phyloP scores from a whole-genome alignment of 345 rosid species.

The Bruguiera sexangula region DNA sequence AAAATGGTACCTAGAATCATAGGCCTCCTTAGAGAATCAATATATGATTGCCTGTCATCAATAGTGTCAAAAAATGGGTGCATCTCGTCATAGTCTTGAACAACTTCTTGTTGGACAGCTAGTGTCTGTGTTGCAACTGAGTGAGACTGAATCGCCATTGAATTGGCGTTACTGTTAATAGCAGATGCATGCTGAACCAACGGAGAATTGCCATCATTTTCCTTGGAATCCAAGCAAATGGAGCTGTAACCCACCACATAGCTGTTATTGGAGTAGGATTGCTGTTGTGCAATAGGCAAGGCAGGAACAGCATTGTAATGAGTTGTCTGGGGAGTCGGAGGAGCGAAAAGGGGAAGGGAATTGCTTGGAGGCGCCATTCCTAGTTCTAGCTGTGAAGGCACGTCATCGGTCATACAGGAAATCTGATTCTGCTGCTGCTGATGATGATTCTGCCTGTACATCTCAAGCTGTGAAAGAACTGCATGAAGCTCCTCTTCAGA shows the following conservation, averaged over 20 bases:
- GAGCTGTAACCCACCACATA: slow-evolving; percentile 28
- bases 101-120: slow-evolving; percentile 44
- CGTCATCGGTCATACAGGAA: slow-evolving; percentile 33
- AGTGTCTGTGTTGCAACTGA: slow-evolving; percentile 37
- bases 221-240: slow-evolving; percentile 41
- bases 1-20: slow-evolving; percentile 14
- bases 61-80: slow-evolving; percentile 71
- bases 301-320: slow-evolving; percentile 10
- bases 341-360: slow-evolving; percentile 32
- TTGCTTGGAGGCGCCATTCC: slow-evolving; percentile 71
- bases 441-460: slow-evolving; percentile 51
- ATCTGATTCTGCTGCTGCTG: slow-evolving; percentile 17
- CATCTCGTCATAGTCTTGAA: slow-evolving; percentile 65
- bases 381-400: slow-evolving; percentile 62
- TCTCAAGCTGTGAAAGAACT: slow-evolving; percentile 55
- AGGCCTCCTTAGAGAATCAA: slow-evolving; percentile 47
- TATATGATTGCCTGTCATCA: slow-evolving; percentile 74
- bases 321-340: slow-evolving; percentile 13
- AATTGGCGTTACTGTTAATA: slow-evolving; percentile 14
- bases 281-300: slow-evolving; percentile 36
- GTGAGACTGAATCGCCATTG: slow-evolving; percentile 50
- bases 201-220: slow-evolving; percentile 30
- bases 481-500: slow-evolving; percentile 59
- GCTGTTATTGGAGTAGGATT: slow-evolving; percentile 41
- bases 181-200: slow-evolving; percentile 42